Evolutionary conservation across 129 eudicot species (phyloP).

Genomic region (Deinandra increscens): DNA sequence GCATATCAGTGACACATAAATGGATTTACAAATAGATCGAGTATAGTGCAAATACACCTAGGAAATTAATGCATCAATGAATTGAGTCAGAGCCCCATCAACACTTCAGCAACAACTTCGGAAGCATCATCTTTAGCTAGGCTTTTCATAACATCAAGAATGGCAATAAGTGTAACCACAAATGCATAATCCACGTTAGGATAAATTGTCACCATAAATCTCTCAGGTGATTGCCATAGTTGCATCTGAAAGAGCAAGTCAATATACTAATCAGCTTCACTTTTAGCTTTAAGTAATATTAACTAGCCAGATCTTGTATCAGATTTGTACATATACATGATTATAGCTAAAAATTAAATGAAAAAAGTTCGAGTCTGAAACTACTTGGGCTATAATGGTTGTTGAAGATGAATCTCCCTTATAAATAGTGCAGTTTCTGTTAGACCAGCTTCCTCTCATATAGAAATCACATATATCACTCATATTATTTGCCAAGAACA

Average conservation of each 20-base stretch:
- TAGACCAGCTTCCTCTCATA: conserved; percentile 17
- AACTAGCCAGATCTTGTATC: no score
- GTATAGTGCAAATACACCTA: no score
- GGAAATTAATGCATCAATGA: no score
- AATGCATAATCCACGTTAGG: not conserved
- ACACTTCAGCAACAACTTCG: no score
- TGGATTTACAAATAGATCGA: no score
- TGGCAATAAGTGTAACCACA: not conserved
- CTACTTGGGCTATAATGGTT: not conserved
- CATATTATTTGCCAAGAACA: conserved; percentile 1
- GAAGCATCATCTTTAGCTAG: not conserved
- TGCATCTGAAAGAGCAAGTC: no score
- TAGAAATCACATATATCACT: not conserved
- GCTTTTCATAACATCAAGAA: not conserved
- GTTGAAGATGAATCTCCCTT: conserved; percentile 8
- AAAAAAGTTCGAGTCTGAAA: not conserved
- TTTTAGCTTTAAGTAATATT: no score
- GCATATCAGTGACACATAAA: no score
- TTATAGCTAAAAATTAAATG: not conserved
- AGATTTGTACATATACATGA: no score
- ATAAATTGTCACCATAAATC: not conserved
- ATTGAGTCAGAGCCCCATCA: no score
- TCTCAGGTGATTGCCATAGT: no score
- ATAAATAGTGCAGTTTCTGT: conserved; percentile 1
- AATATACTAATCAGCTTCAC: no score